Evolutionary conservation across 305 asterid genomes (phyloP), one percentile per base, ranked within the genome.

Genomic region (Solanum hybrid): DNA sequence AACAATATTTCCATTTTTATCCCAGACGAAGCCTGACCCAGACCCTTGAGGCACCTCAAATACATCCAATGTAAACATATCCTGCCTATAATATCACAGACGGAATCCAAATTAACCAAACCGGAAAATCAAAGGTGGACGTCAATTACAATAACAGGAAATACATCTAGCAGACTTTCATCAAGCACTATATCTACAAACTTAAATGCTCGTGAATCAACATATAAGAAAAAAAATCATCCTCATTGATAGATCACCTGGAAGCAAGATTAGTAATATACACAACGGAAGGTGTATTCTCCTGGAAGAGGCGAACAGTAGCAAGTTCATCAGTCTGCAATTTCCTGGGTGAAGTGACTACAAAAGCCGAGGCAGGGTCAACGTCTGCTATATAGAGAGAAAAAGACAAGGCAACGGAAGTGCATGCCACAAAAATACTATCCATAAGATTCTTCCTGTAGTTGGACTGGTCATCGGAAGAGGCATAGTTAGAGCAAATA

Each of bases 41-140:
- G 99, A 96, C 79, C 99, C 99, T 91, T 96, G 99, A 24, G 99
- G 99, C 90, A 97, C 99, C 96, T 96, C 98, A 92, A 97, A 91
- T 89, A 96, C 94, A 92, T 97, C 99, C 93, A 97, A 92, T 2
- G 99, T 97, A 91, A 97, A 96, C 14, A 95, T 96, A 75, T 97
- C 99, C 94, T 97, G 99, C 96, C 99, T 97, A 87, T 86, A 88
- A 42, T 32, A 90, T 69, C 78, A 88, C 31, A 88, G 36, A 78
- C 10, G 14, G 64, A 5, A 10, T 88, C 40, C 34, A 78, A 88
- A 71, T 72, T 20, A 88, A 32, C 17, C 51, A 80, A 78, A 81
- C n/a, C 16, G 9, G 71, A 81, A 40, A 40, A 14, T 0, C n/a
- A 40, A 81, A 40, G 16, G 26, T 40, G 69, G 35, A 31, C 8